These are phyloP conservation scores for Yarrowia sp. DNA, from an alignment of 805 yeast species.

Conservation along the genomic window DNA sequence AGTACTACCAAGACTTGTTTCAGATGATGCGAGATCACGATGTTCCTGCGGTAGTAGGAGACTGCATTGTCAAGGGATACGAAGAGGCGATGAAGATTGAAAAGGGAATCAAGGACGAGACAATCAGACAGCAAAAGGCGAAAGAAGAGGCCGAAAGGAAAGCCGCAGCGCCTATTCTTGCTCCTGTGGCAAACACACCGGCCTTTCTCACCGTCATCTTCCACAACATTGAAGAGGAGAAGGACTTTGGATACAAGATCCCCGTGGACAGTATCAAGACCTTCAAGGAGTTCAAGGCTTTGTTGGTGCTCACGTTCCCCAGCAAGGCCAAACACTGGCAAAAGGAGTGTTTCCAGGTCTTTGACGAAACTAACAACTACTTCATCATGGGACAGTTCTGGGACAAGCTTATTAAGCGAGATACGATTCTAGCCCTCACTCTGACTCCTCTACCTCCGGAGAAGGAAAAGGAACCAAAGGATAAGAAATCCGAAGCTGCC, in stretches of 20 bases:
- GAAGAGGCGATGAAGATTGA: constrained; percentile 27
- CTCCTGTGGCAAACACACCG: not conserved
- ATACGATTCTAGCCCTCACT: not conserved
- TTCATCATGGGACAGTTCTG: constrained; percentile 36
- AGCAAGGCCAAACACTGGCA: constrained; percentile 31
- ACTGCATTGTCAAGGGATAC: constrained; percentile 22
- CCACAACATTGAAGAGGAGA: not conserved
- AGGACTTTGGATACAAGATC: constrained; percentile 30
- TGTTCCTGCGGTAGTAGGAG: constrained; percentile 12
- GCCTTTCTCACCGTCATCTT: constrained; percentile 15
- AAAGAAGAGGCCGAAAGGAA: constrained; percentile 17
- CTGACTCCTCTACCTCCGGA: constrained; percentile 30
- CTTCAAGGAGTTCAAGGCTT: constrained; percentile 17
- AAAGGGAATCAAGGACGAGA: constrained; percentile 20
- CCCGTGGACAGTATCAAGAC: constrained; percentile 29
- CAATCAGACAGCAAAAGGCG: not conserved
- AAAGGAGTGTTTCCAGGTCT: constrained; percentile 31
- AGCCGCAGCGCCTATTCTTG: not conserved
- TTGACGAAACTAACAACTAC: constrained; percentile 29
- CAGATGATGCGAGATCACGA: constrained; percentile 28
- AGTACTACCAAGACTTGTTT: constrained; percentile 27
- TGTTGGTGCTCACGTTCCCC: constrained; percentile 17
- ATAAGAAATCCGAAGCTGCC: constrained; percentile 1
- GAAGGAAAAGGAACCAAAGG: constrained; percentile 22
- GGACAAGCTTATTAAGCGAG: constrained; percentile 21